Base-by-base conservation (phyloP, 495 filamentous ascomycete species). In the Trichoderma gamsii region DNA sequence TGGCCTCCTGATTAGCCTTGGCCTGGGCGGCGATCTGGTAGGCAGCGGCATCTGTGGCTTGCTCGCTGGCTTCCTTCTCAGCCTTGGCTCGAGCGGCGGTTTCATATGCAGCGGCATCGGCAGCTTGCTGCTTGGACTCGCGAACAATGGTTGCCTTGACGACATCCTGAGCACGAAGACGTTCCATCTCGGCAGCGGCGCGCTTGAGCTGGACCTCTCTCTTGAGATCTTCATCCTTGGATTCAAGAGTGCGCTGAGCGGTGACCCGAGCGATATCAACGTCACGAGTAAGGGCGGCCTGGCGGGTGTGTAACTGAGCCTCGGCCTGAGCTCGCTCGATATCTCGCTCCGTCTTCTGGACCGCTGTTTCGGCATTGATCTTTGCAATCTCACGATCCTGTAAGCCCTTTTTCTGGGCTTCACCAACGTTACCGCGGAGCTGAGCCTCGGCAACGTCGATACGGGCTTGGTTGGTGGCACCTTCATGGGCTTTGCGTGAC, bases 381-480 rank as follows among this genome's bases (percentile, higher is more conserved):
- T 90, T 92, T 67, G 89, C 88, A 59, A 93, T 90, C 70, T 91
- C 88, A 67, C 91, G 88, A 72, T 91, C 90, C 65, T 90, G 88
- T 72, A 88, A 83, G 67, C 91, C 90, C 70, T 87, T 84, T 70
- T 91, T 88, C 73, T 92, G 85, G 46, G 90, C 87, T 76, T 93
- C 90, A 56, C 91, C 91, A 38, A 93, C 89, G 70, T 90, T 88
- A 74, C 91, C 91, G 41, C 81, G 83, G 77, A 92, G 88, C 64
- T 90, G 84, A 4, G 91, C 91, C 71, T 92, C 87, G 44, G 91
- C 90, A 13, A 93, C 91, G 72, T 93, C 90, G 70, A 92, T 86
- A 72, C 89, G 86, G 27, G 81, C 82, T 73, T 95, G 90, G 73
- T 92, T 93, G 59, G 86, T 86, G 21, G 91, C 91, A 27, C 90